Evolutionary conservation across 345 rosid genomes (phyloP).

Genomic region (Melaleuca alternifolia): DNA sequence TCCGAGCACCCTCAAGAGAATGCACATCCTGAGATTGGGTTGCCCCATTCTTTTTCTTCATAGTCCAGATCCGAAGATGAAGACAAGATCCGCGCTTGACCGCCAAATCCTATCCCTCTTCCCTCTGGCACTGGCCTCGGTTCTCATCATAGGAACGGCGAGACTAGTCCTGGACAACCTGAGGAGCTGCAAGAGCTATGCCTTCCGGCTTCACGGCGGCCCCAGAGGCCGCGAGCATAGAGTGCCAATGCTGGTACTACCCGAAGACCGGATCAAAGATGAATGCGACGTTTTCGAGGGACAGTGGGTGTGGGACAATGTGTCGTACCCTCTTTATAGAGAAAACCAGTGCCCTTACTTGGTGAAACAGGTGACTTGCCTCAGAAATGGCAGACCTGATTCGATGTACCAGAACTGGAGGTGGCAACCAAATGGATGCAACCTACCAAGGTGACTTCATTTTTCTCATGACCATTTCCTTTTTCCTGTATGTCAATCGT

Average conservation of each 20-base stretch:
- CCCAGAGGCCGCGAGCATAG: slow-evolving; percentile 3
- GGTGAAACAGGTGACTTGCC: slow-evolving; percentile 83
- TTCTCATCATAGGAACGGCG: slow-evolving; percentile 43
- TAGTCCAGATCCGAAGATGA: background rate
- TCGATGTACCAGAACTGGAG: slow-evolving; percentile 77
- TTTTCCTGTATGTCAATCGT: background rate
- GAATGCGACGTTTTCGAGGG: slow-evolving; percentile 77
- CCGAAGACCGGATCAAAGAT: slow-evolving; percentile 41
- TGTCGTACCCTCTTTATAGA: slow-evolving; percentile 53
- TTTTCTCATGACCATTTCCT: background rate
- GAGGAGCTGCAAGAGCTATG: slow-evolving; percentile 32
- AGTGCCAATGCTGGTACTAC: slow-evolving; percentile 32
- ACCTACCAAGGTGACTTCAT: slow-evolving; percentile 47
- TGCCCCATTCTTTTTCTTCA: background rate
- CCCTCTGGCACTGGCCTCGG: slow-evolving; percentile 36
- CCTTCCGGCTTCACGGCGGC: slow-evolving; percentile 15
- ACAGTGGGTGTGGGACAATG: slow-evolving; percentile 86
- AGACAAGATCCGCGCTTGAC: slow-evolving; percentile 23
- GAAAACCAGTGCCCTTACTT: slow-evolving; percentile 80
- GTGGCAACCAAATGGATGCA: slow-evolving; percentile 73
- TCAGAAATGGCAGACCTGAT: slow-evolving; percentile 73
- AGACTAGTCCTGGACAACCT: slow-evolving; percentile 44
- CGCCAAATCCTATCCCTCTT: slow-evolving; percentile 48
- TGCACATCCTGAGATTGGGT: background rate
- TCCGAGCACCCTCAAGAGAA: background rate